These are phyloP conservation scores for Colletotrichum sublineola DNA, from an alignment of 2,329 filamentous ascomycete genomes.

Conservation along the genomic window DNA sequence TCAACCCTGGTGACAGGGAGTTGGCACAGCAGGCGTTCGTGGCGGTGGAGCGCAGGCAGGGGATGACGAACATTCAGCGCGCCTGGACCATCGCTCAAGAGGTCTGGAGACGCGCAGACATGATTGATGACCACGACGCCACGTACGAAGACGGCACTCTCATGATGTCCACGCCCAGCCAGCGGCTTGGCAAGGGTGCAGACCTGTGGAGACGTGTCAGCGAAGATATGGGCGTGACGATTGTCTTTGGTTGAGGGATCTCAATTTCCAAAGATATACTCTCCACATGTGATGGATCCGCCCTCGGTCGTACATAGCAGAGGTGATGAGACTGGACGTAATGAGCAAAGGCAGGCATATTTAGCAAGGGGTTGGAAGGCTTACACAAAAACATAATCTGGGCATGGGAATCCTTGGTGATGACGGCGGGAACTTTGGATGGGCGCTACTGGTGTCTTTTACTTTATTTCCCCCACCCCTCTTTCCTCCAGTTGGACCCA, in stretches of 20 bases:
- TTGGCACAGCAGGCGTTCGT: conserved; percentile 65
- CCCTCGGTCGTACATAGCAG: not conserved
- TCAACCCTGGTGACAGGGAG: conserved; percentile 61
- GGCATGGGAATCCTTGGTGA: not conserved
- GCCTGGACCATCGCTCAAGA: conserved; percentile 73
- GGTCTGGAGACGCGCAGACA: conserved; percentile 69
- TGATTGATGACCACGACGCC: conserved; percentile 46
- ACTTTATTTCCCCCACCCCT: not conserved
- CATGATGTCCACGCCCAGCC: conserved; percentile 36
- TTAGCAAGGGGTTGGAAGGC: conserved; percentile 8
- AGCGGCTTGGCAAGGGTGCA: conserved; percentile 43
- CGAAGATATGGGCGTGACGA: conserved; percentile 68
- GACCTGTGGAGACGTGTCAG: conserved; percentile 71
- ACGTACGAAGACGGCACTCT: conserved; percentile 28
- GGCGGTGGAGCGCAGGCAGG: conserved; percentile 68
- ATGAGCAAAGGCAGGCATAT: conserved; percentile 20
- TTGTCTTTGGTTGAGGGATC: conserved; percentile 69
- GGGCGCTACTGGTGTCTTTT: conserved; percentile 21
- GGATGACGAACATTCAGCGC: conserved; percentile 74
- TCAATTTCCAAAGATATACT: not conserved
- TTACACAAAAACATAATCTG: conserved; percentile 27
- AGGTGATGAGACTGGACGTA: conserved; percentile 5
- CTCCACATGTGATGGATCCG: not conserved
- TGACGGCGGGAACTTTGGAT: not conserved
- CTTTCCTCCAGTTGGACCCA: not conserved